Evolutionary conservation across 371 early-diverging fungal species (phyloP).

Genomic region (Mortierella sp.): DNA sequence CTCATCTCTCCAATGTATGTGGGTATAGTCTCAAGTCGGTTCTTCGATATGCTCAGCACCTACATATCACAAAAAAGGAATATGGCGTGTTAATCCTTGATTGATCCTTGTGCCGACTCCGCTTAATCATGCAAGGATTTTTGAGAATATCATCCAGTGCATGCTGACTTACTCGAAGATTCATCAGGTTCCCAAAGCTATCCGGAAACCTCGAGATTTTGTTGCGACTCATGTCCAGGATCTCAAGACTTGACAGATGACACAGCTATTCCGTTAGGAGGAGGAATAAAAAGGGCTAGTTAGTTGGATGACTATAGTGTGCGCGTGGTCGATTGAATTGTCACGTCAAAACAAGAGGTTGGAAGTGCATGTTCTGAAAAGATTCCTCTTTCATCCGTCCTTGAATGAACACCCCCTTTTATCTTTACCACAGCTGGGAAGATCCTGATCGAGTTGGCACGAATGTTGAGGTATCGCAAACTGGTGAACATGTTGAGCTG

Average conservation of each 20-base stretch:
- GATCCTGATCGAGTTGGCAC: conserved; percentile 52
- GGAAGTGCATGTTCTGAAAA: not conserved
- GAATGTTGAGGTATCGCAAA: conserved; percentile 54
- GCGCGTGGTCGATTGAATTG: not conserved
- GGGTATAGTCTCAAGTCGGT: conserved; percentile 48
- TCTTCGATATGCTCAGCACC: conserved; percentile 54
- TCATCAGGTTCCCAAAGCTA: conserved; percentile 47
- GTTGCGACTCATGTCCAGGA: conserved; percentile 57
- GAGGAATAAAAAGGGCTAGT: not conserved
- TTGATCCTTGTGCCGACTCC: not conserved
- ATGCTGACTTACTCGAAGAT: conserved; percentile 34
- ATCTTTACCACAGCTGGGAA: conserved; percentile 52
- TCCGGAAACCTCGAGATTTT: conserved; percentile 53
- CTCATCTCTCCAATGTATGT: conserved; percentile 48
- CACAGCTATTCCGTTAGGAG: conserved; percentile 32
- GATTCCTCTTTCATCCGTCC: not conserved
- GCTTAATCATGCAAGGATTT: not conserved
- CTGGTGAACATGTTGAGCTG: conserved; percentile 56
- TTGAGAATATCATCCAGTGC: not conserved
- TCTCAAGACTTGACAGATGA: conserved; percentile 45
- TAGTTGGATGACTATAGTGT: not conserved
- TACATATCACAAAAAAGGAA: not conserved
- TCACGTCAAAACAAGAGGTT: not conserved
- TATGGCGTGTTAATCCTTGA: not conserved
- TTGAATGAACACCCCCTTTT: not conserved